Conservation (phyloP, 495 filamentous ascomycete species). For the Talaromyces trachyspermus region DNA sequence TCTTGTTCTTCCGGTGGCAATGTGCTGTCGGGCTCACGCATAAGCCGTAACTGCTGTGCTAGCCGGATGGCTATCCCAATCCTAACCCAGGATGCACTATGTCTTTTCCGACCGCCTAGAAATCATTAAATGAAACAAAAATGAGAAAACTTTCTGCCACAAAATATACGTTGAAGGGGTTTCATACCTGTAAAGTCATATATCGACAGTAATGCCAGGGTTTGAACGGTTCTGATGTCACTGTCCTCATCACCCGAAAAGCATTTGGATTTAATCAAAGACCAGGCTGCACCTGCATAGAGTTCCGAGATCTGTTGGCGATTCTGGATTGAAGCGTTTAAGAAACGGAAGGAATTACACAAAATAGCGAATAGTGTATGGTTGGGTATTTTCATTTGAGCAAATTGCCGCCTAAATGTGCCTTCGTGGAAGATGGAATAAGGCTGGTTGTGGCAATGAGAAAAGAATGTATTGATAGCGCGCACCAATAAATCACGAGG, state of each 20-base stretch:
- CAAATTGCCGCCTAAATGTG: conserved; percentile 14
- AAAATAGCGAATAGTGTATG: conserved; percentile 20
- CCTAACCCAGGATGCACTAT: conserved; percentile 23
- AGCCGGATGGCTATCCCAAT: conserved; percentile 27
- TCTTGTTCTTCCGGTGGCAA: conserved; percentile 18
- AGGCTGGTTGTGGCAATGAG: conserved; percentile 24
- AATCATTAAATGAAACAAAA: conserved; percentile 6
- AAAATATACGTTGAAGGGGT: not conserved
- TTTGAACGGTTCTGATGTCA: conserved; percentile 20
- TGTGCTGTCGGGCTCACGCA: conserved; percentile 17
- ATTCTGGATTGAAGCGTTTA: conserved; percentile 12
- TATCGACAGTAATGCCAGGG: conserved; percentile 21
- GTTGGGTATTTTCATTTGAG: conserved; percentile 12
- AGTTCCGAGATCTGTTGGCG: conserved; percentile 16
- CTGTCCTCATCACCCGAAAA: conserved; percentile 10
- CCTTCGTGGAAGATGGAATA: conserved; percentile 24
- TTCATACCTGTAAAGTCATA: conserved; percentile 23
- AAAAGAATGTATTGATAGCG: conserved; percentile 15
- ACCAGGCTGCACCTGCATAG: conserved; percentile 24
- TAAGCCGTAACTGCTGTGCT: conserved; percentile 22
- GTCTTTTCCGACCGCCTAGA: conserved; percentile 15
- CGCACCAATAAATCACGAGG: not conserved
- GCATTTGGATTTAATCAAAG: conserved; percentile 14
- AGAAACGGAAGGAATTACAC: conserved; percentile 17
- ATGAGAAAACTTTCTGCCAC: too few relatives aligned